These are phyloP conservation scores for Aphanomyces euteiches DNA, from an alignment of 352 stramenopile species.

Conservation along the genomic window DNA sequence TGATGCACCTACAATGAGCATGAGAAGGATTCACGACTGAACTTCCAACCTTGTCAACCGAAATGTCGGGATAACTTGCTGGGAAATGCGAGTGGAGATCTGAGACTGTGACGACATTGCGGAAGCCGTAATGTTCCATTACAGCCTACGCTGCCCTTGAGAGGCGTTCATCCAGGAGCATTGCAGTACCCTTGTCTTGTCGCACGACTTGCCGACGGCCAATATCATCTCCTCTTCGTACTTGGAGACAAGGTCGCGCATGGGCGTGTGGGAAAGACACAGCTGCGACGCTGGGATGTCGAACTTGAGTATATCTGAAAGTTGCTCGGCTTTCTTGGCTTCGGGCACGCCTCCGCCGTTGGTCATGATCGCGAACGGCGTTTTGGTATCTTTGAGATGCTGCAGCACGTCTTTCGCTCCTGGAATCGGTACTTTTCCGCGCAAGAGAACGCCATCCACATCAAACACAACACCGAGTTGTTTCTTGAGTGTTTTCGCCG, in stretches of 20 bases:
- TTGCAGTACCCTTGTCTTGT: slow-evolving; percentile 34
- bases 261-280: slow-evolving; percentile 81
- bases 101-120: slow-evolving; percentile 73
- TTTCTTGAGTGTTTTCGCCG: slow-evolving; percentile 13
- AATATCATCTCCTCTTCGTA: slow-evolving; percentile 72
- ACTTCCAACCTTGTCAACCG: slow-evolving; percentile 36
- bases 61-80: slow-evolving; percentile 76
- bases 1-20: slow-evolving; percentile 10
- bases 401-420: slow-evolving; percentile 65
- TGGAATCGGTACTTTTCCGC: slow-evolving; percentile 65
- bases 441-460: slow-evolving; percentile 75
- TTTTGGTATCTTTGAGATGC: slow-evolving; percentile 52
- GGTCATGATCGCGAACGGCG: slow-evolving; percentile 82
- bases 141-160: slow-evolving; percentile 37
- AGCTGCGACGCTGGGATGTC: slow-evolving; percentile 49
- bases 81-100: slow-evolving; percentile 76
- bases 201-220: slow-evolving; percentile 73
- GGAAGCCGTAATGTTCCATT: slow-evolving; percentile 78
- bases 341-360: slow-evolving; percentile 80
- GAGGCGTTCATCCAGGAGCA: too few relatives aligned
- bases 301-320: slow-evolving; percentile 61
- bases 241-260: slow-evolving; percentile 60
- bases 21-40: slow-evolving; percentile 21
- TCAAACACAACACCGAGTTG: slow-evolving; percentile 77
- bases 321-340: slow-evolving; percentile 65